A percentile compares a stretch with the other conserved stretches of the same genome.
Conservation (phyloP, 129 eudicot genomes). For the Centaurea solstitialis region DNA sequence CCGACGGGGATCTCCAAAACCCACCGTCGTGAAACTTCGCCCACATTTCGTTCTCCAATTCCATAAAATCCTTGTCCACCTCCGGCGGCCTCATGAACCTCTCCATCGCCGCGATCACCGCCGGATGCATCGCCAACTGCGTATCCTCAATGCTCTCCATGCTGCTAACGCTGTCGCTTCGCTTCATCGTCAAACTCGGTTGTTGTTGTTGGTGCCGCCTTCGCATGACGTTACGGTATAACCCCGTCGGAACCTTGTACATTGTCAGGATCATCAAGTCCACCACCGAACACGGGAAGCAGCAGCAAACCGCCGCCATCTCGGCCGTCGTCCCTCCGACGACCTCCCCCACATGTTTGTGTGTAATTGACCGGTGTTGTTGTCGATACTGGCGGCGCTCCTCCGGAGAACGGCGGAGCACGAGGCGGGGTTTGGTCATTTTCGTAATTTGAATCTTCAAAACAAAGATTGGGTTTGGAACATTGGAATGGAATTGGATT, state of each 20-base stretch:
- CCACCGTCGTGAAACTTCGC: conserved; percentile 60
- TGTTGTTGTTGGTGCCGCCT: conserved; percentile 35
- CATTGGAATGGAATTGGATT: no score
- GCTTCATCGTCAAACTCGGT: conserved; percentile 23
- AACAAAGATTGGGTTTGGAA: neutral
- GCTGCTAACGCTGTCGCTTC: neutral
- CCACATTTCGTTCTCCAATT: conserved; percentile 88
- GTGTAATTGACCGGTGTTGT: conserved; percentile 8
- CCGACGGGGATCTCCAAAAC: conserved; percentile 65
- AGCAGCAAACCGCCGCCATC: conserved; percentile 70
- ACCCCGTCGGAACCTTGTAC: conserved; percentile 68
- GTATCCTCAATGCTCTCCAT: neutral
- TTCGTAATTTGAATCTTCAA: neutral
- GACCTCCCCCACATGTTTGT: conserved; percentile 44
- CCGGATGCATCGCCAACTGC: conserved; percentile 37
- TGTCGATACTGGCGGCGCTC: conserved; percentile 34
- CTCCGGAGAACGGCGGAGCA: conserved; percentile 24
- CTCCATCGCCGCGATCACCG: conserved; percentile 33
- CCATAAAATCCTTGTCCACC: conserved; percentile 45
- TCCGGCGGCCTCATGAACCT: conserved; percentile 28
- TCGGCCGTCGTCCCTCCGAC: conserved; percentile 81
- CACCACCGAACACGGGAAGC: conserved; percentile 54
- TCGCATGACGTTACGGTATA: conserved; percentile 53
- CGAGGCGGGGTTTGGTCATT: conserved; percentile 33
- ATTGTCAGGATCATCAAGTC: conserved; percentile 49